phyloP scores from a whole-genome alignment of 1,284 basidiomycete species.

The Heliocybe sulcata region DNA sequence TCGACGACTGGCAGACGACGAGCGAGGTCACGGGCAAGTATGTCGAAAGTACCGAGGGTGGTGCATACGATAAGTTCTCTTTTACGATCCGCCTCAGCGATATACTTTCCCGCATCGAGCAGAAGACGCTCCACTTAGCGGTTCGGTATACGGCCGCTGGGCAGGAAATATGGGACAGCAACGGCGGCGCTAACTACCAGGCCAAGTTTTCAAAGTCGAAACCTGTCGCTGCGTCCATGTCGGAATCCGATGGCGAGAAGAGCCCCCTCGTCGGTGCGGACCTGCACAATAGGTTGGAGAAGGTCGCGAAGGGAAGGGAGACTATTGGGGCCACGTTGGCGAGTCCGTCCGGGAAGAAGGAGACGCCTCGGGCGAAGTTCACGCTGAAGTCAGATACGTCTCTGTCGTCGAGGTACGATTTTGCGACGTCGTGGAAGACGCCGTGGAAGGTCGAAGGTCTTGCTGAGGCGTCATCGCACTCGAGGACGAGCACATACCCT shows the following conservation, averaged over 20 bases:
- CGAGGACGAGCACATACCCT: slow-evolving; percentile 31
- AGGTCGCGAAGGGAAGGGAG: slow-evolving; percentile 38
- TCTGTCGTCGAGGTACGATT: slow-evolving; percentile 48
- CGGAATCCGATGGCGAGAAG: neutral
- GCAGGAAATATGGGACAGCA: slow-evolving; percentile 89
- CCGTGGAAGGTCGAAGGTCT: slow-evolving; percentile 28
- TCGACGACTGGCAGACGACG: slow-evolving; percentile 94
- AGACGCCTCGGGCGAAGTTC: slow-evolving; percentile 7
- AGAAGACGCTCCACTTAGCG: slow-evolving; percentile 82
- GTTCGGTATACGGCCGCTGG: slow-evolving; percentile 73
- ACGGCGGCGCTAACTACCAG: slow-evolving; percentile 74
- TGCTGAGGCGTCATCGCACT: slow-evolving; percentile 19
- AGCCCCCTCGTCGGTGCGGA: slow-evolving; percentile 22
- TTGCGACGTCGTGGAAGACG: slow-evolving; percentile 39
- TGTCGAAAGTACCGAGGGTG: slow-evolving; percentile 54
- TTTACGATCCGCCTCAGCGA: slow-evolving; percentile 66
- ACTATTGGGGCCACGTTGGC: slow-evolving; percentile 10
- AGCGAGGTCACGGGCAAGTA: slow-evolving; percentile 86
- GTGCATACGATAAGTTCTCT: slow-evolving; percentile 58
- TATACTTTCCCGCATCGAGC: slow-evolving; percentile 65
- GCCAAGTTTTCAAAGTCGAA: slow-evolving; percentile 43
- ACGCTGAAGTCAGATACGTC: slow-evolving; percentile 25
- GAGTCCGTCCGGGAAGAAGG: slow-evolving; percentile 6
- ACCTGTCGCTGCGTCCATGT: slow-evolving; percentile 13
- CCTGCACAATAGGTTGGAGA: slow-evolving; percentile 48